Evolutionary conservation across 495 filamentous ascomycete genomes (phyloP).

Genomic region (Penicillium canariense): DNA sequence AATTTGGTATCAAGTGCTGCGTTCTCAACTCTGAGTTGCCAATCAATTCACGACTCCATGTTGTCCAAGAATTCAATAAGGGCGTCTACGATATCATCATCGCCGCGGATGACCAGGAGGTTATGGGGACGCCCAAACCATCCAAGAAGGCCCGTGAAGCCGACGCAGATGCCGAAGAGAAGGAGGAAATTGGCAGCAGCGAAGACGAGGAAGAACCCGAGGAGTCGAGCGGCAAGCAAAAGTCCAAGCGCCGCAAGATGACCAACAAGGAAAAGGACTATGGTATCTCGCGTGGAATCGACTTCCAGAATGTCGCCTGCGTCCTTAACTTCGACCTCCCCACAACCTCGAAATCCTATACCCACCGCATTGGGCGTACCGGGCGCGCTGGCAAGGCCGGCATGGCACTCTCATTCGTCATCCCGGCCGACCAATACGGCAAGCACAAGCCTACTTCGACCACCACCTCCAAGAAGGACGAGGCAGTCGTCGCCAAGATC

Average conservation of each 20-base stretch:
- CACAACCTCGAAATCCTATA: constrained; percentile 83
- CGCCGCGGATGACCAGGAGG: constrained; percentile 88
- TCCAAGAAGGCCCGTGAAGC: constrained; percentile 30
- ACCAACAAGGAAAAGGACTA: constrained; percentile 74
- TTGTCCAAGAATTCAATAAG: constrained; percentile 96
- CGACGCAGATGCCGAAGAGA: constrained; percentile 21
- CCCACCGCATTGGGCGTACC: constrained; percentile 91
- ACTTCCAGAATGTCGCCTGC: constrained; percentile 92
- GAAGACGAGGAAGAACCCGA: constrained; percentile 35
- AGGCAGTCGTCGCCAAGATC: constrained; percentile 74
- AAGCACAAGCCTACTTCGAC: constrained; percentile 87
- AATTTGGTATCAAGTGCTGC: constrained; percentile 91
- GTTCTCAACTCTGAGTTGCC: constrained; percentile 94
- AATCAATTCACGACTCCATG: constrained; percentile 87
- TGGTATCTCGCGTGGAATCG: constrained; percentile 88
- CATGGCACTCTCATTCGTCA: constrained; percentile 91
- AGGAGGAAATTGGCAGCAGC: constrained; percentile 31
- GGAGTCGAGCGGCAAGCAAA: constrained; percentile 24
- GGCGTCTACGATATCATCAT: constrained; percentile 96
- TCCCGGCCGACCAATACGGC: constrained; percentile 74
- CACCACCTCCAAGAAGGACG: constrained; percentile 72
- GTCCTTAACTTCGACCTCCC: constrained; percentile 98
- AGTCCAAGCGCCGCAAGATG: constrained; percentile 60
- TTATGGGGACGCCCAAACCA: constrained; percentile 59
- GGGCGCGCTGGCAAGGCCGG: constrained; percentile 85